Percentiles rank a stretch among this genome's conserved stretches.
Conservation (phyloP, 2,329 filamentous ascomycete species). For the Aspergillus candidus region DNA sequence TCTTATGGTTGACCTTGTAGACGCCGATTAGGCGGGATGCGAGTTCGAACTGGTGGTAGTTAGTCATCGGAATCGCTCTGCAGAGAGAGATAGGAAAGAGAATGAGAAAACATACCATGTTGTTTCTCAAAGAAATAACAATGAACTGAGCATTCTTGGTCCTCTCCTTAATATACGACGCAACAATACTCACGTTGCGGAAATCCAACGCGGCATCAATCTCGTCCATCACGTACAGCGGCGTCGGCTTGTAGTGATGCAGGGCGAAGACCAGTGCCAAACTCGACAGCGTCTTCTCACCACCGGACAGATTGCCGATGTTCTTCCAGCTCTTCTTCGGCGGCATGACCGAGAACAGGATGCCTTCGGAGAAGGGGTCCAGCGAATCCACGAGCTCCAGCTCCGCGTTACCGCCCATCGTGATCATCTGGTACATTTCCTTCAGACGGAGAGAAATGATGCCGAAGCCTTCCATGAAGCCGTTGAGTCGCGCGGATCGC, state of each 20-base stretch:
- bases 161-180: constrained; percentile 97
- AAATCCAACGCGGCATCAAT: constrained; percentile 98
- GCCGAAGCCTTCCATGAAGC: constrained; percentile 97
- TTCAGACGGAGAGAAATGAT: constrained; percentile 90
- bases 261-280: constrained; percentile 95
- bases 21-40: constrained; percentile 92
- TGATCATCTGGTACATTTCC: constrained; percentile 99
- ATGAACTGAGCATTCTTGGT: constrained; percentile 99
- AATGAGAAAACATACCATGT: constrained; percentile 59
- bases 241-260: constrained; percentile 96
- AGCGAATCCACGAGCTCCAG: constrained; percentile 93
- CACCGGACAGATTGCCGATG: constrained; percentile 89
- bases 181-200: constrained; percentile 93
- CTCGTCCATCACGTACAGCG: constrained; percentile 98
- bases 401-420: constrained; percentile 97
- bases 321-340: constrained; percentile 99
- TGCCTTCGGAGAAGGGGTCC: constrained; percentile 95
- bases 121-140: constrained; percentile 94
- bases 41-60: constrained; percentile 66
- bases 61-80: constrained; percentile 4
- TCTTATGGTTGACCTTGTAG: constrained; percentile 99
- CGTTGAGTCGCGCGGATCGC: constrained; percentile 80
- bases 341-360: constrained; percentile 96
- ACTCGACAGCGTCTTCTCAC: constrained; percentile 92
- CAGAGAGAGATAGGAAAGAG: too few species aligned